Percentiles rank a stretch among this genome's conserved stretches.
phyloP scores from a whole-genome alignment of 192 early-diverging fungal genomes.

The Geranomyces michiganensis region DNA sequence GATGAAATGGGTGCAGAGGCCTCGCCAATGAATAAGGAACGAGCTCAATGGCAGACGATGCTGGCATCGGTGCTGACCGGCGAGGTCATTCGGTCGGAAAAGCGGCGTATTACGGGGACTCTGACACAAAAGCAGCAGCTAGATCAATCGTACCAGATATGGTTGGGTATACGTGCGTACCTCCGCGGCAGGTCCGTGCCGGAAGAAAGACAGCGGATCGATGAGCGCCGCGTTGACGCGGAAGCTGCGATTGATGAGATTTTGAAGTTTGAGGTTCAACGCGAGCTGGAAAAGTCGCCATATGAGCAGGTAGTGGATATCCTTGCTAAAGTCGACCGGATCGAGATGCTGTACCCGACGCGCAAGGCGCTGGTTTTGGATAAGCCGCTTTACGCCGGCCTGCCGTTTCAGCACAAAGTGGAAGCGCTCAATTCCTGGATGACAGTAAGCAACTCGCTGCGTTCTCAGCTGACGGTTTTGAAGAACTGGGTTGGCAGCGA shows the following conservation, averaged over 20 bases:
- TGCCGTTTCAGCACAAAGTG: conserved; percentile 68
- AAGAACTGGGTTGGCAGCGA: conserved; percentile 83
- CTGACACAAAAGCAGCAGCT: conserved; percentile 50
- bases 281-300: conserved; percentile 40
- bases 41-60: conserved; percentile 86
- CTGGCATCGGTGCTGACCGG: conserved; percentile 77
- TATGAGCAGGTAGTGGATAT: conserved; percentile 66
- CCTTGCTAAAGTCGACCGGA: conserved; percentile 74
- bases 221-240: conserved; percentile 65
- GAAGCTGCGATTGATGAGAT: conserved; percentile 61
- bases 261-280: conserved; percentile 62
- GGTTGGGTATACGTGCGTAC: conserved; percentile 72
- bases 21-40: conserved; percentile 49
- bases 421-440: conserved; percentile 78
- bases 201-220: conserved; percentile 71
- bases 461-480: conserved; percentile 73
- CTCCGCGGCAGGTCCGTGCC: conserved; percentile 60
- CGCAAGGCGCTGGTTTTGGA: conserved; percentile 60
- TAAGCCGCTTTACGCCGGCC: conserved; percentile 70
- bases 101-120: conserved; percentile 65
- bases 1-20: background rate
- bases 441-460: conserved; percentile 70
- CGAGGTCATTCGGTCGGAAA: conserved; percentile 83
- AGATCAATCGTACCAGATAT: conserved; percentile 62
- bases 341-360: conserved; percentile 79